phyloP scores from a whole-genome alignment of 805 yeast genomes.

The Kazachstania psychrophila region DNA sequence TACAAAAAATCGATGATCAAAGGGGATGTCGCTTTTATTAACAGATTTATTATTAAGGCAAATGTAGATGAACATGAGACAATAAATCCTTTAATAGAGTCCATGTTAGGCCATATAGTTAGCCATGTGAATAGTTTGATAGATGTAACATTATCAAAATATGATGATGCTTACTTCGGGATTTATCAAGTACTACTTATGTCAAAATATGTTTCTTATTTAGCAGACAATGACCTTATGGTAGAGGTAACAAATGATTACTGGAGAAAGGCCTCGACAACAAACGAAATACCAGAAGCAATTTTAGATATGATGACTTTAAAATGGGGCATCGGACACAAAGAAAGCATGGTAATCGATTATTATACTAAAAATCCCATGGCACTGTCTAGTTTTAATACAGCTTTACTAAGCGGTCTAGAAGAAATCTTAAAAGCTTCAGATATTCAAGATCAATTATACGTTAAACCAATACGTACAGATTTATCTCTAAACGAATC shows the following conservation, averaged over 20 bases:
- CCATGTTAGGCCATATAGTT: neutral
- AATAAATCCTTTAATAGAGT: too few relatives aligned
- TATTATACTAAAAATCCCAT: conserved; percentile 1
- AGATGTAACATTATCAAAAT: neutral
- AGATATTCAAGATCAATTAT: neutral
- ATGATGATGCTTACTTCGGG: conserved; percentile 4
- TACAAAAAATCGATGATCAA: conserved; percentile 1
- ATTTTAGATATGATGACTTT: conserved; percentile 4
- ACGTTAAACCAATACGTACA: neutral
- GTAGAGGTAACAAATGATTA: conserved; percentile 4
- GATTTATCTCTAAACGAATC: neutral
- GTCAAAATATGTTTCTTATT: conserved; percentile 7
- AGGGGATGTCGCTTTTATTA: too few relatives aligned
- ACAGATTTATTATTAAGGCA: too few relatives aligned
- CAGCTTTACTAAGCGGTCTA: neutral
- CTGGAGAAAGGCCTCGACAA: conserved; percentile 4
- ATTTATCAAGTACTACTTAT: conserved; percentile 4
- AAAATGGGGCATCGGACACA: conserved; percentile 2
- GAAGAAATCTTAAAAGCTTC: neutral
- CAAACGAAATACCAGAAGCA: neutral
- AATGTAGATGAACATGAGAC: too few relatives aligned
- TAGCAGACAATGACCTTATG: conserved; percentile 4
- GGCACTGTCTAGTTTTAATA: conserved; percentile 1
- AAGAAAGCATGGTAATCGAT: neutral
- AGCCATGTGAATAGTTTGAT: conserved; percentile 1